Conservation (phyloP, 202 grass and related monocot species). For the Schoenoplectus triqueter region DNA sequence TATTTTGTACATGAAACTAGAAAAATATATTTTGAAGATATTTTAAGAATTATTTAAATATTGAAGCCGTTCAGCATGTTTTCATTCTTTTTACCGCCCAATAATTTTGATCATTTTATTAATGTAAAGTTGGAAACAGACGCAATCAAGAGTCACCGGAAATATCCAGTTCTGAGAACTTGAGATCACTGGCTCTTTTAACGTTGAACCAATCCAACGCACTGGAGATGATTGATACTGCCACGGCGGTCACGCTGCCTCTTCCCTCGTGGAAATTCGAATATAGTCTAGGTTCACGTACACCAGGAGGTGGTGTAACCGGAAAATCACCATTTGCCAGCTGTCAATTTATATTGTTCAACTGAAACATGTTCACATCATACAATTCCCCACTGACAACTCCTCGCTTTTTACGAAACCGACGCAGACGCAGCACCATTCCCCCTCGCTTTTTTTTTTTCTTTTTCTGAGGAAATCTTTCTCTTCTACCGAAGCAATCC, state of each 20-base stretch:
- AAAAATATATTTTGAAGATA: too few species aligned
- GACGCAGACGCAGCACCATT: not conserved
- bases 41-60: too few species aligned
- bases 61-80: too few species aligned
- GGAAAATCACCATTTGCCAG: not conserved
- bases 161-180: not conserved
- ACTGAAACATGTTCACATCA: not conserved
- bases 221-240: not conserved
- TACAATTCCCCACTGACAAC: not conserved
- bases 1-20: too few species aligned
- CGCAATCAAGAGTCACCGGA: not conserved
- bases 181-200: not conserved
- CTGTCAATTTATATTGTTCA: not conserved
- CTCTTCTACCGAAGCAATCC: not conserved
- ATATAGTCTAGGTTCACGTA: constrained; percentile 8
- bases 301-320: not conserved
- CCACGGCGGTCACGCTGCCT: not conserved
- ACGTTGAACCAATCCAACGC: not conserved
- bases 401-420: not conserved
- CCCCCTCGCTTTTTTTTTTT: not conserved
- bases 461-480: not conserved
- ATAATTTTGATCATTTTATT: too few species aligned
- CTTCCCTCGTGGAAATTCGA: not conserved
- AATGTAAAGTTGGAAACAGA: too few species aligned
- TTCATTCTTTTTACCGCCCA: too few species aligned